A percentile compares a stretch with the other conserved stretches of the same genome.
Evolutionary conservation across 148 eudicot genomes (phyloP).

Genomic region (Euryodendron excelsum): DNA sequence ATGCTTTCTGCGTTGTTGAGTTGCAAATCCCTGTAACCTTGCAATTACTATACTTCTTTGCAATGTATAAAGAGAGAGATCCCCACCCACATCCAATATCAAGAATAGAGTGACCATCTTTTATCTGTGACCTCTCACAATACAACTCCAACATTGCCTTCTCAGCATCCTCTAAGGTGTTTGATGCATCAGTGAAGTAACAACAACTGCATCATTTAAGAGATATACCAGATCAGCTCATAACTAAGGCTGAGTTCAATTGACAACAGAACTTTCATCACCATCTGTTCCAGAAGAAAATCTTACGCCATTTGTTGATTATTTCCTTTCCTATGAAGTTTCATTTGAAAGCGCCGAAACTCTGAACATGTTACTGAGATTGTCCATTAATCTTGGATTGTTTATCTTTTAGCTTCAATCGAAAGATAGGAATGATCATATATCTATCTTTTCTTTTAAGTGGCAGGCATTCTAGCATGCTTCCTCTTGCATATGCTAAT

Average conservation of each 20-base stretch:
- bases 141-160: slow-evolving; percentile 76
- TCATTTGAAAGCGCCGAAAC: not conserved
- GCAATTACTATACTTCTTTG: slow-evolving; percentile 71
- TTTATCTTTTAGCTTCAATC: too few species aligned
- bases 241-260: not conserved
- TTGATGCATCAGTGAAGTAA: slow-evolving; percentile 54
- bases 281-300: not conserved
- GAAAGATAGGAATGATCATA: too few species aligned
- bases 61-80: slow-evolving; percentile 75
- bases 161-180: slow-evolving; percentile 82
- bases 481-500: not conserved
- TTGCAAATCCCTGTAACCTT: slow-evolving; percentile 88
- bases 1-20: slow-evolving; percentile 79
- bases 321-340: not conserved
- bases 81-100: slow-evolving; percentile 99
- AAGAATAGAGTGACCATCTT: slow-evolving; percentile 91
- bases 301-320: not conserved
- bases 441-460: too few species aligned
- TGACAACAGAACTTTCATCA: too few species aligned
- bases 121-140: slow-evolving; percentile 70
- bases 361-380: not conserved
- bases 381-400: not conserved
- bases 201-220: slow-evolving; percentile 66
- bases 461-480: not conserved
- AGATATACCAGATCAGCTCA: slow-evolving; percentile 16